Evolutionary conservation across 306 rosid species (phyloP).

Genomic region (Crataegus laevigata): DNA sequence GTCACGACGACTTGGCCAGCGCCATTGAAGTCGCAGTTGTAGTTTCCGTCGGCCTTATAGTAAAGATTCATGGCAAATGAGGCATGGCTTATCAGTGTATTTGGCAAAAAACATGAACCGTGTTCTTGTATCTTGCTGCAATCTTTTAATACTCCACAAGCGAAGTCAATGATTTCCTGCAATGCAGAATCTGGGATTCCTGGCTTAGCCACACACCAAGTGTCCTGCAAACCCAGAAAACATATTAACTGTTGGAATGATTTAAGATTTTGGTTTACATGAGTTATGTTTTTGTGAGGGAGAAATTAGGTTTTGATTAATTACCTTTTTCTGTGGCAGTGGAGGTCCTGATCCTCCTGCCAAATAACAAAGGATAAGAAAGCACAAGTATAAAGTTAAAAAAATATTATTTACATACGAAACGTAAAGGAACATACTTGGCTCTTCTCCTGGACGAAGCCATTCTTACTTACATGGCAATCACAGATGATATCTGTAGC

Average conservation of each 20-base stretch:
- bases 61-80: slow-evolving; percentile 41
- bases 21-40: slow-evolving; percentile 27
- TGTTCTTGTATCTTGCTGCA: neutral
- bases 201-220: neutral
- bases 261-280: neutral
- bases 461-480: too few relatives aligned
- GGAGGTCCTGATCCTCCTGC: neutral
- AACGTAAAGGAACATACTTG: neutral
- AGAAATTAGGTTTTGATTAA: neutral
- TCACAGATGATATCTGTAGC: too few relatives aligned
- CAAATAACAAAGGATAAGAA: neutral
- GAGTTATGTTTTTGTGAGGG: neutral
- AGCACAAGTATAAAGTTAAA: neutral
- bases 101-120: slow-evolving; percentile 16
- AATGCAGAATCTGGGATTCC: neutral
- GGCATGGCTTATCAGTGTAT: slow-evolving; percentile 22
- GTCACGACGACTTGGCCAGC: slow-evolving; percentile 13
- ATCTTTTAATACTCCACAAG: neutral
- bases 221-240: neutral
- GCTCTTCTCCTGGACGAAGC: too few relatives aligned
- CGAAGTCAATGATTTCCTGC: slow-evolving; percentile 2
- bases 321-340: neutral
- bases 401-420: neutral
- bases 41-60: slow-evolving; percentile 5
- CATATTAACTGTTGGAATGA: neutral